phyloP scores from a whole-genome alignment of 2,329 filamentous ascomycete species.

The Beauveria rudraprayagi region DNA sequence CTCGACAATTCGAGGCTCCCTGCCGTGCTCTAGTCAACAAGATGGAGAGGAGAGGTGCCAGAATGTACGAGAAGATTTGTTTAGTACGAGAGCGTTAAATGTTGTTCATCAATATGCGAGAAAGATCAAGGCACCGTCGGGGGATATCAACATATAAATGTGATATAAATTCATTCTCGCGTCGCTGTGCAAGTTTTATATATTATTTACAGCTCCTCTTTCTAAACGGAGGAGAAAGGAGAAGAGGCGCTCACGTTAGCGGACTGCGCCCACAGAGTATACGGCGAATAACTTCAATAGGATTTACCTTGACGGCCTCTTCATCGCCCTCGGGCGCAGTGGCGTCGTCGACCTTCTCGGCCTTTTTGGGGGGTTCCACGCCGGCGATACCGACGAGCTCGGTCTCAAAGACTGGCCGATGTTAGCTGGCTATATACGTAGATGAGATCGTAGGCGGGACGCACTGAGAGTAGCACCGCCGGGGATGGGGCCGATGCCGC shows the following conservation, averaged over 20 bases:
- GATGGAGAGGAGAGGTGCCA: too few species aligned
- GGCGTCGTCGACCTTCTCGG: neutral
- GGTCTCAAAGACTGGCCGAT: conserved; percentile 70
- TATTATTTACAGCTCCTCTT: conserved; percentile 9
- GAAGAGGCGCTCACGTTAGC: conserved; percentile 4
- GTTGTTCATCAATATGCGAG: too few species aligned
- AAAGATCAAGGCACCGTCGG: too few species aligned
- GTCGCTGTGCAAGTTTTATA: neutral
- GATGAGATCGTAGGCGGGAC: conserved; percentile 18
- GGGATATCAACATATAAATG: too few species aligned
- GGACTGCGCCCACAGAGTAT: neutral
- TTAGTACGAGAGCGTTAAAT: too few species aligned
- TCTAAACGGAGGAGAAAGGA: neutral
- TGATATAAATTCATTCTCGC: neutral
- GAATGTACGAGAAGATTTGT: too few species aligned
- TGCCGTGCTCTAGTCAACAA: too few species aligned
- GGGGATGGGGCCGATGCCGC: conserved; percentile 73
- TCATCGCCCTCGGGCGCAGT: neutral
- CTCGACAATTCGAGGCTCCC: too few species aligned
- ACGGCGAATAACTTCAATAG: neutral
- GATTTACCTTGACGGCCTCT: conserved; percentile 7
- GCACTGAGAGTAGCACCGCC: conserved; percentile 67
- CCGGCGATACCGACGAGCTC: conserved; percentile 80
- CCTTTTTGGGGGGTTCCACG: conserved; percentile 32
- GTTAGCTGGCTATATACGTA: conserved; percentile 13